Percentiles rank a stretch among this genome's conserved stretches.
phyloP scores from a whole-genome alignment of 108 stramenopile genomes.

The Ochromonas danica region DNA sequence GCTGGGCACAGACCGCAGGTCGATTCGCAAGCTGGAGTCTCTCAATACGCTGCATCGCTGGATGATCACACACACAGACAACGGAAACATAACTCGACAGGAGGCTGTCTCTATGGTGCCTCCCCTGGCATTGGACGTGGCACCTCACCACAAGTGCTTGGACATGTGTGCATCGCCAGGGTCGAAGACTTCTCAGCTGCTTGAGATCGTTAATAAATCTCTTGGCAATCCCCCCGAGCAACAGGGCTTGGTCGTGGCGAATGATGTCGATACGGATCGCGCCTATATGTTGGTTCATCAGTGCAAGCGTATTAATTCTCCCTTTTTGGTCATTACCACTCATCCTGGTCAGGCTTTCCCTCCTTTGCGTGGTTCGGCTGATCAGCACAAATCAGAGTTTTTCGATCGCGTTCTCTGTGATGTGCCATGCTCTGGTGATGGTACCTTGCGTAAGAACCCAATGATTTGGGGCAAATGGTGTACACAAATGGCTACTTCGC shows the following conservation, averaged over 20 bases:
- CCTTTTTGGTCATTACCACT: constrained; percentile 76
- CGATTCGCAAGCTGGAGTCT: constrained; percentile 49
- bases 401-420: constrained; percentile 97
- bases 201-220: constrained; percentile 75
- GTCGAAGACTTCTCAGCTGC: constrained; percentile 89
- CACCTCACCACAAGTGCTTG: constrained; percentile 73
- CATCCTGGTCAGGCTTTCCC: constrained; percentile 87
- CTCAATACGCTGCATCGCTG: constrained; percentile 52
- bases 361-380: background rate
- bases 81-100: constrained; percentile 80
- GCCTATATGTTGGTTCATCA: constrained; percentile 96
- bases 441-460: constrained; percentile 91
- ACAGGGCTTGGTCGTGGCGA: constrained; percentile 86
- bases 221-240: constrained; percentile 36
- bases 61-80: constrained; percentile 52
- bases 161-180: constrained; percentile 99
- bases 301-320: constrained; percentile 75
- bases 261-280: constrained; percentile 84
- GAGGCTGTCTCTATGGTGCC: constrained; percentile 99
- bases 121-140: constrained; percentile 80
- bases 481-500: constrained; percentile 34
- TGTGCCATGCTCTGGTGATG: constrained; percentile 96
- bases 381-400: background rate
- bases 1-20: constrained; percentile 53
- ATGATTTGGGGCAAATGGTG: constrained; percentile 79